Base-by-base conservation (phyloP, 2,329 filamentous ascomycete species). In the Pyricularia grisea region DNA sequence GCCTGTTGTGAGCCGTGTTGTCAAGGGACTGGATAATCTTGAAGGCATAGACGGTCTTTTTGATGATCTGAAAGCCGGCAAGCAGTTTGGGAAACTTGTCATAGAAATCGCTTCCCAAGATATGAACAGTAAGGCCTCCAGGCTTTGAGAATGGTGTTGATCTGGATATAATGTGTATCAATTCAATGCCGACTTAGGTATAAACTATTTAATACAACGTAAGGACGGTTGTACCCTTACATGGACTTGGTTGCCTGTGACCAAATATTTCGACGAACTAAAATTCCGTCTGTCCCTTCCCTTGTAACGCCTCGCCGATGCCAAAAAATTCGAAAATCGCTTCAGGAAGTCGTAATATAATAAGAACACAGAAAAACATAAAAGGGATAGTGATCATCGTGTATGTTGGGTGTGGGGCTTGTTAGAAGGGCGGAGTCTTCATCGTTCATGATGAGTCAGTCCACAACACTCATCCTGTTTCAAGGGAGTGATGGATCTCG, bases 71-170 rank as follows among this genome's bases (percentile, higher is more conserved):
- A 92, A 92, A 76, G 86, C 88, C 6, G 92, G 90, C 0, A 88
- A 81, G 71, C 94, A 98, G 79, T 97, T 98, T 82, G 95, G 94
- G 12, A 98, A 98, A 80, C 79, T 98, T 74, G 93, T 97, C 1
- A 87, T 97, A 72, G 87, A 92, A 74, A 85, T 94, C 74, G 83
- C 74, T 0, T 72, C 74, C 14, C 77, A 73, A 14, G 68, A 63
- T 20, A 61, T 63, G 3, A 71, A 70, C 55, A 30, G 30, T 7
- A 25, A 61, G 58, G n/a, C n/a, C 14, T 61, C 58, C 20, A 61
- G 23, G 58, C 58, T 61, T 25, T 61, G 23, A 61, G 9, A 17
- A 61, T 10, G 58, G 58, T 10, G 11, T 23, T 6, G 12, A 3
- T 9, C 25, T 61, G 58, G 58, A 27, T 27, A 61, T 14, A 27